Evolutionary conservation across 2,329 filamentous ascomycete species (phyloP), one percentile per base, ranked within the genome.

Genomic region (Moelleriella libera): DNA sequence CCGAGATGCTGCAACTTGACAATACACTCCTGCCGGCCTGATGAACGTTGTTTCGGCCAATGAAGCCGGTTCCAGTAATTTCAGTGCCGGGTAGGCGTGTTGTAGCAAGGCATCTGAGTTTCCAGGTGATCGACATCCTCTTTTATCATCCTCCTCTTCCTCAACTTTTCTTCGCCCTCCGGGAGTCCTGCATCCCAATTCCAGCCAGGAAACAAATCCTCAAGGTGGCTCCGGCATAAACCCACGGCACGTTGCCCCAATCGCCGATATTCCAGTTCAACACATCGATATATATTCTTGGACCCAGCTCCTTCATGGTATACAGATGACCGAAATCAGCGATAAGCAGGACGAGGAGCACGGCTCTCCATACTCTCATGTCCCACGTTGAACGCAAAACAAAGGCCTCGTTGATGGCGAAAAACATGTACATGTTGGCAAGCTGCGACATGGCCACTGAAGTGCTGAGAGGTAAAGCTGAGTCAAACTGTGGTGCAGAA

Each of bases 291-390:
- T 83, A 87, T n/a, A 86, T 68, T 7, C 66, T 63, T 10, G 60
- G 53, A 0, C 84, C 85, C 31, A 83, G 67, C 30, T 67, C 67
- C 37, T 68, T 65, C 50, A 88, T 72, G 37, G 78, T 79, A 62
- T 80, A 85, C 48, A 89, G 65, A 62, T 89, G 85, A 4, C 85
- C 85, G 34, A 88, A 60, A 61, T 90, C 85, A n/a, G 83, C 85
- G 12, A 89, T 60, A 32, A 89, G 70, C 49, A 89, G 66, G 39
- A 75, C 80, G 43, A 82, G 65, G 5, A 89, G 67, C 30, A 89
- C 69, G 1, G 76, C 70, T 53, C 68, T 72, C 85, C 85, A 90
- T 49, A 90, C 84, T 29, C 70, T 69, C 34, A 82, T 58, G 64
- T 88, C 80, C 45, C 68, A 67, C 6, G 85, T 86, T 12, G 76